These are phyloP conservation scores for Xylariales sp. DNA, from an alignment of 2,329 filamentous ascomycete species.

Conservation along the genomic window DNA sequence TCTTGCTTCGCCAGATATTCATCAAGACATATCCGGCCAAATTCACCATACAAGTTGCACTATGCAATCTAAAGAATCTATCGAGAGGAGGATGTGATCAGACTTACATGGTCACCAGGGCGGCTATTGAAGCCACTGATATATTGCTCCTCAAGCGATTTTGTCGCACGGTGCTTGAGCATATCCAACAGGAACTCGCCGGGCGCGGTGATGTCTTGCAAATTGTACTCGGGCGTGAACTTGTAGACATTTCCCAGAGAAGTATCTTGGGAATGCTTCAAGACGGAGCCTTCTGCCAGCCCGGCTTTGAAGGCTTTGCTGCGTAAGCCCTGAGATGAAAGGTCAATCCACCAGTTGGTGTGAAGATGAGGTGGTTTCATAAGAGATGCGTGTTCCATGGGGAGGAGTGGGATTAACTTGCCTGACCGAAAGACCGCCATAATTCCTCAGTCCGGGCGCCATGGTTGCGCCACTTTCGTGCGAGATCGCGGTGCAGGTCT, in stretches of 20 bases:
- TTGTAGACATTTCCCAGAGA: slow-evolving; percentile 33
- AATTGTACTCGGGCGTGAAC: slow-evolving; percentile 39
- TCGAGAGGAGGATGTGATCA: background rate
- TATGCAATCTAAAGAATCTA: background rate
- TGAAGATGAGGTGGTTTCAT: background rate
- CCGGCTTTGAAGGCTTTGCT: slow-evolving; percentile 30
- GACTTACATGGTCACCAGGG: slow-evolving; percentile 29
- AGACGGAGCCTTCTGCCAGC: slow-evolving; percentile 25
- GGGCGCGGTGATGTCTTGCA: slow-evolving; percentile 33
- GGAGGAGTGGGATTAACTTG: background rate
- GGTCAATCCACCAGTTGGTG: background rate
- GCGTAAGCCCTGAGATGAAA: slow-evolving; percentile 20
- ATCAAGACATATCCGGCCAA: too few species aligned
- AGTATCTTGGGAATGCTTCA: slow-evolving; percentile 29
- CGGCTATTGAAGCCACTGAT: slow-evolving; percentile 20
- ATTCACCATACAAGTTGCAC: too few species aligned
- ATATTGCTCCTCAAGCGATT: slow-evolving; percentile 30
- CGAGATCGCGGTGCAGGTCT: slow-evolving; percentile 33
- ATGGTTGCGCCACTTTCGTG: slow-evolving; percentile 32
- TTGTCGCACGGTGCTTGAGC: slow-evolving; percentile 33
- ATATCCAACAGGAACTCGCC: slow-evolving; percentile 32
- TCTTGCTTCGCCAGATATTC: too few species aligned
- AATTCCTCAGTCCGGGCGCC: slow-evolving; percentile 27
- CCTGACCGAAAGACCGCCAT: slow-evolving; percentile 34
- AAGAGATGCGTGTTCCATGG: background rate